Base-by-base conservation (phyloP, 345 rosid genomes). In the Sonneratia caseolaris region DNA sequence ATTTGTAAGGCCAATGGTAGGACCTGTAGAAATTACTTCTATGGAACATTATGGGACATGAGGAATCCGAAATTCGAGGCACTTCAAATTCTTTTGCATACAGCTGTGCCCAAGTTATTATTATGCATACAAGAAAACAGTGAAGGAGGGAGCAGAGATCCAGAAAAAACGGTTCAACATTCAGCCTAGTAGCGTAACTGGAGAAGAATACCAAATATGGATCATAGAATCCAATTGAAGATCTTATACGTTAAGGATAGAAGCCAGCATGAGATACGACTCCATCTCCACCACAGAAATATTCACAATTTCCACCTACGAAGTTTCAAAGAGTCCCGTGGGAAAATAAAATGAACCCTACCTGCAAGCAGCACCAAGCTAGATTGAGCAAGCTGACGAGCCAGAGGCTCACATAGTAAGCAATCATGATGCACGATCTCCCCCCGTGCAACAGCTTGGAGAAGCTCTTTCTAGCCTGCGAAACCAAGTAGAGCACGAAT, bases 331-430 rank as follows among this genome's bases (percentile, higher is more conserved):
- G 45, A 42, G 45, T 42, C 5, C 10, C 45, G 45, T 27, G 40
- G 38, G 19, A 12, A 32, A 37, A 66, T 3, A 18, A 37, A 18
- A 36, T 78, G 45, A 42, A 9, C 45, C 76, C 18, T 78, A 92
- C 98, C 98, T 92, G 96, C 61, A 87, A 74, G 73, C 72, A 85
- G 70, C 93, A 91, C 98, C 97, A 94, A 71, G 79, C 79, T 72
- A 94, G 91, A 75, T 91, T 94, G 77, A 90, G 96, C 92, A 86
- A 80, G 87, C 92, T 90, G 76, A 86, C 89, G 68, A 94, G 83
- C 97, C 98, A 90, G 75, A 91, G 91, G 74, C 84, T 83, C 1
- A 82, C 91, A 67, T 89, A 94, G 72, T 91, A 94, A 13, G 91
- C 82, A n/a, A 84, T 87, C 91, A 94, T 91, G 70, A 94, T 85